Evolutionary conservation across 1,284 basidiomycete genomes (phyloP).

Genomic region (Ustilago nuda): DNA sequence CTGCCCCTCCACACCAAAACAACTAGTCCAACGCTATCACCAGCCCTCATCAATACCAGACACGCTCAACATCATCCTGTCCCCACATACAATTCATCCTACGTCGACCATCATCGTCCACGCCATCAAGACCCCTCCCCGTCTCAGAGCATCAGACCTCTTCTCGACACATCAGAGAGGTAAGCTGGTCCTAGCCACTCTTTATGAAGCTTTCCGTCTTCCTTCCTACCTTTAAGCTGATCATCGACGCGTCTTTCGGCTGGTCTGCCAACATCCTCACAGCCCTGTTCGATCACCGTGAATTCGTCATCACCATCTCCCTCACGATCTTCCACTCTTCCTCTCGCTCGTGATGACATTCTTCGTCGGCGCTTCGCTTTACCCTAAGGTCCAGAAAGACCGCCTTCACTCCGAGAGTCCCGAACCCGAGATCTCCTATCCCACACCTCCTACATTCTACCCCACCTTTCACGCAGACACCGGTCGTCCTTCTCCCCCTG

Average conservation of each 20-base stretch:
- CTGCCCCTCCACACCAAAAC: not conserved
- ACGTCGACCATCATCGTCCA: conserved; percentile 3
- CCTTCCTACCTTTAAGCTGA: not conserved
- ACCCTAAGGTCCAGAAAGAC: not conserved
- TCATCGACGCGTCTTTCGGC: not conserved
- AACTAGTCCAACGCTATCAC: not conserved
- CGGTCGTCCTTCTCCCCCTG: not conserved
- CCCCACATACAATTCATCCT: not conserved
- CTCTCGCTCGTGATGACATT: not conserved
- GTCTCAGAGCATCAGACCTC: not conserved
- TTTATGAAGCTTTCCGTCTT: not conserved
- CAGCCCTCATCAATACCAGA: not conserved
- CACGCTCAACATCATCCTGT: not conserved
- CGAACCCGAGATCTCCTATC: not conserved
- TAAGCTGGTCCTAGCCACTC: not conserved
- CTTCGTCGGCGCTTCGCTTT: not conserved
- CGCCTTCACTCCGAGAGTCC: not conserved
- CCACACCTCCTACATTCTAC: not conserved
- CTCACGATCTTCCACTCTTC: not conserved
- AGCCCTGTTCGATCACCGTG: not conserved
- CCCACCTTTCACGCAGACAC: not conserved
- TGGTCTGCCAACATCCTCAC: not conserved
- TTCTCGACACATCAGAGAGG: conserved; percentile 1
- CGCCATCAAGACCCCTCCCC: not conserved
- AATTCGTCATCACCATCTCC: not conserved